Evolutionary conservation across 177 flowering plant species (phyloP).

Genomic region (Vitis hybrid): DNA sequence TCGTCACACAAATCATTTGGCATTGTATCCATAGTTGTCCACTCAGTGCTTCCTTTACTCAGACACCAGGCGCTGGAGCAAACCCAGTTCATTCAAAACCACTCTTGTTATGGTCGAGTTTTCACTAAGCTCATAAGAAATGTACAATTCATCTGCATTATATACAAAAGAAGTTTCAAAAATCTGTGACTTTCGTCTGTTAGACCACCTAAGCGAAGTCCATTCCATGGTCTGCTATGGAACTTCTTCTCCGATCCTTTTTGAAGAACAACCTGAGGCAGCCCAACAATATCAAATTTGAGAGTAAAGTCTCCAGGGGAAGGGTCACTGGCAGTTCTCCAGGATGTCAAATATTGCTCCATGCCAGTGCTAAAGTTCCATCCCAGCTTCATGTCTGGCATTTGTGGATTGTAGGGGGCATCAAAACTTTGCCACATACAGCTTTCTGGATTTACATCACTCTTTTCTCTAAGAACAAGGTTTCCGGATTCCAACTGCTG

Average conservation of each 20-base stretch:
- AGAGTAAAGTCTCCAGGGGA: slow-evolving; percentile 23
- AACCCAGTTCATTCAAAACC: slow-evolving; percentile 6
- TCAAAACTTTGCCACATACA: slow-evolving; percentile 51
- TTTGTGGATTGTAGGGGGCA: slow-evolving; percentile 26
- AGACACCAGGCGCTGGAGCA: slow-evolving; percentile 8
- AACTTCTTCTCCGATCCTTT: not conserved
- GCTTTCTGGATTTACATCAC: not conserved
- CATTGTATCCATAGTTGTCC: slow-evolving; percentile 6
- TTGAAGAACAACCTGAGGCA: slow-evolving; percentile 7
- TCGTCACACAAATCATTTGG: slow-evolving; percentile 25
- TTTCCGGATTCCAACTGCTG: slow-evolving; percentile 42
- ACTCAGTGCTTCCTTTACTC: slow-evolving; percentile 8
- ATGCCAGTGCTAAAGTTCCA: slow-evolving; percentile 16
- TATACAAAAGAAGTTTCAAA: not conserved
- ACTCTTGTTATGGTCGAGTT: slow-evolving; percentile 4
- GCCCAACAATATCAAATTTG: slow-evolving; percentile 16
- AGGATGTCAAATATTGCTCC: slow-evolving; percentile 17
- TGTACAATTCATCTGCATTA: slow-evolving; percentile 18
- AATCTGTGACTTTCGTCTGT: not conserved
- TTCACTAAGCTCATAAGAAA: not conserved
- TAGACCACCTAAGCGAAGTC: slow-evolving; percentile 19
- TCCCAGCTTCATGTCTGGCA: slow-evolving; percentile 39
- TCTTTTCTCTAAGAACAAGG: slow-evolving; percentile 29
- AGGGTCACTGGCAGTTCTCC: slow-evolving; percentile 42
- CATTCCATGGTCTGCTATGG: slow-evolving; percentile 35